Base-by-base conservation (phyloP, 2,329 filamentous ascomycete species). In the Alternaria sp. region DNA sequence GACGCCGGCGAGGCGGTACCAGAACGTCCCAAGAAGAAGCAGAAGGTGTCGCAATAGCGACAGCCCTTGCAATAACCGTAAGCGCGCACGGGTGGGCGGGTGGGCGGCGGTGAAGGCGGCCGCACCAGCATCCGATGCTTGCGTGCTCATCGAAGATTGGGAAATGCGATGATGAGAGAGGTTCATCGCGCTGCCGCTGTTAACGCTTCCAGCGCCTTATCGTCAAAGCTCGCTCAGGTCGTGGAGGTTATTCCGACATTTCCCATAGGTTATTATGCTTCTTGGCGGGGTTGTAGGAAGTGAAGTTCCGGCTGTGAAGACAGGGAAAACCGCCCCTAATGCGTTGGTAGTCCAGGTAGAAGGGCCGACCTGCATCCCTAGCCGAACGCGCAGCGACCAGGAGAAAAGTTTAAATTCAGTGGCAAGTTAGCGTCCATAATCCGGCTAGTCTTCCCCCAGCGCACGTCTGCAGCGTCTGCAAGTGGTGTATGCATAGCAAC, bases 1-100 rank as follows among this genome's bases (percentile, higher is more conserved):
- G 82, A 80, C 49, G 85, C 55, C 82, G 66, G 60, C 84, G 83
- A 80, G 60, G 81, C 79, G 56, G 84, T 86, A 70, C 85, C 85
- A 56, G 82, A 86, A 76, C 82, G 87, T 70, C 88, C 88, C 14
- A 89, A 89, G 82, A 90, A 90, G 83, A 90, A 90, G 82, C 82
- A 83, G 63, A 90, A 90, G 82, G 85, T 79, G 55, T 67, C 75
- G 58, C 74, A 78, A 68, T 76, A 69, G 50, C 25, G 30, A 76
- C 67, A 57, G 56, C 44, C 56, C 58, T 57, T 53, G 49, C 49
- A 41, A 43, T 30, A 47, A 53, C 33, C 25, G 26, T 45, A 54
- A 45, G 60, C 64, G 47, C 57, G 44, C 33, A 58, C 37, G 54
- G 64, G 58, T 61, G 57, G 53, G 50, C 61, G 63, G 59, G 67